phyloP scores from a whole-genome alignment of 2,329 filamentous ascomycete species.

The Alternaria tenuissima region DNA sequence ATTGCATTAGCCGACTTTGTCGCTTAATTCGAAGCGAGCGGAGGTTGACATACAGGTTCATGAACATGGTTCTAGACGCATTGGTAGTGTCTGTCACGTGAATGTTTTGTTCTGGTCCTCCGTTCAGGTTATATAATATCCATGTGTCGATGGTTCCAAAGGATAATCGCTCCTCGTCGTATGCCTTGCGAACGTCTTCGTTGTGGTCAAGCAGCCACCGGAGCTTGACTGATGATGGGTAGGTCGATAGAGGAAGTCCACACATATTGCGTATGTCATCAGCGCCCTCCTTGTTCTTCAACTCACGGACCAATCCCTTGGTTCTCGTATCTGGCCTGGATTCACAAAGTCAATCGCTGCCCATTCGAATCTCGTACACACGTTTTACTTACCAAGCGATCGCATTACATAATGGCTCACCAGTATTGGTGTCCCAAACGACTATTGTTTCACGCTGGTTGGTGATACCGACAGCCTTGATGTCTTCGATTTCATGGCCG shows the following conservation, averaged over 20 bases:
- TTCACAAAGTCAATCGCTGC: constrained; percentile 8
- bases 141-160: constrained; percentile 91
- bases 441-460: constrained; percentile 91
- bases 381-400: constrained; percentile 71
- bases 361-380: neutral
- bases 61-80: constrained; percentile 92
- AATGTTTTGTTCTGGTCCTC: constrained; percentile 70
- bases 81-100: constrained; percentile 89
- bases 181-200: constrained; percentile 73
- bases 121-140: constrained; percentile 86
- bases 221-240: constrained; percentile 86
- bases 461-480: constrained; percentile 83
- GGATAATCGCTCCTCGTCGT: constrained; percentile 76
- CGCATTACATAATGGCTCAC: constrained; percentile 81
- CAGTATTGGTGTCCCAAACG: constrained; percentile 83
- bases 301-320: constrained; percentile 75
- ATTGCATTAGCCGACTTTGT: constrained; percentile 7
- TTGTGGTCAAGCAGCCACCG: constrained; percentile 81
- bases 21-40: constrained; percentile 3
- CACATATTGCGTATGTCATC: constrained; percentile 75
- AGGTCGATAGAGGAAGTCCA: constrained; percentile 85
- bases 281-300: constrained; percentile 72
- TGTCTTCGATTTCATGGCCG: constrained; percentile 72
- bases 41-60: constrained; percentile 68
- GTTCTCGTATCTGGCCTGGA: constrained; percentile 77